A percentile compares a stretch with the other conserved stretches of the same genome.
Conservation (phyloP, 257 asterid genomes). For the Craterostigma plantagineum region DNA sequence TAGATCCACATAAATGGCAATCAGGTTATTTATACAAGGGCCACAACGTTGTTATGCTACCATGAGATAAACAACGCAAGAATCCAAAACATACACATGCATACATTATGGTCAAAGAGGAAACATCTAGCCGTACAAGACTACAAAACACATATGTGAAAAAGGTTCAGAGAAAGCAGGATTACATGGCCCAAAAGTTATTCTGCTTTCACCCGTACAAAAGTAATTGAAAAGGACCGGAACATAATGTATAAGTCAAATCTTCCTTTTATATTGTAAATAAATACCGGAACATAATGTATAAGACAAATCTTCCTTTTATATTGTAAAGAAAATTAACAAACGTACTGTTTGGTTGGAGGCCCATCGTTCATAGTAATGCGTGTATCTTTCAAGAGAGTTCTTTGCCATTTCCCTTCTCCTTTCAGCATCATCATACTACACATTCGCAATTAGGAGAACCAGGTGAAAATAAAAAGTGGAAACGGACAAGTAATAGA, state of each 20-base stretch:
- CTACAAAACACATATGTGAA: too few relatives aligned
- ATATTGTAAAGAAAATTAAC: neutral
- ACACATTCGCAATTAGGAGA: slow-evolving; percentile 17
- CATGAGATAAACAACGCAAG: neutral
- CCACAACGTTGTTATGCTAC: neutral
- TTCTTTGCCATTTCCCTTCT: slow-evolving; percentile 99
- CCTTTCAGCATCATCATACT: slow-evolving; percentile 95
- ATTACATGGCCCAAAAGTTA: too few relatives aligned
- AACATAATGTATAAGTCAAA: too few relatives aligned
- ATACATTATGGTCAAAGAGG: too few relatives aligned
- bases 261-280: neutral
- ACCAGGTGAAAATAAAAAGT: slow-evolving; percentile 4
- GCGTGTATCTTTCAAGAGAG: slow-evolving; percentile 97
- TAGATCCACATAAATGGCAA: neutral
- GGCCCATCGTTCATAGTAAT: slow-evolving; percentile 99
- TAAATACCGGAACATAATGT: too few relatives aligned
- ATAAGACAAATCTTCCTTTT: too few relatives aligned
- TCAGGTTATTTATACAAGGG: neutral
- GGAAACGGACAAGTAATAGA: slow-evolving; percentile 4
- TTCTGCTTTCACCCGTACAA: too few relatives aligned
- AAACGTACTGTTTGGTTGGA: slow-evolving; percentile 88
- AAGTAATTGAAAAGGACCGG: too few relatives aligned
- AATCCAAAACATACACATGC: too few relatives aligned
- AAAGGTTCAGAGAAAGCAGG: too few relatives aligned
- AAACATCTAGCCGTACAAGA: too few relatives aligned